Evolutionary conservation across 208 protist genomes (phyloP).

Genomic region (Wallacemonas sp.): DNA sequence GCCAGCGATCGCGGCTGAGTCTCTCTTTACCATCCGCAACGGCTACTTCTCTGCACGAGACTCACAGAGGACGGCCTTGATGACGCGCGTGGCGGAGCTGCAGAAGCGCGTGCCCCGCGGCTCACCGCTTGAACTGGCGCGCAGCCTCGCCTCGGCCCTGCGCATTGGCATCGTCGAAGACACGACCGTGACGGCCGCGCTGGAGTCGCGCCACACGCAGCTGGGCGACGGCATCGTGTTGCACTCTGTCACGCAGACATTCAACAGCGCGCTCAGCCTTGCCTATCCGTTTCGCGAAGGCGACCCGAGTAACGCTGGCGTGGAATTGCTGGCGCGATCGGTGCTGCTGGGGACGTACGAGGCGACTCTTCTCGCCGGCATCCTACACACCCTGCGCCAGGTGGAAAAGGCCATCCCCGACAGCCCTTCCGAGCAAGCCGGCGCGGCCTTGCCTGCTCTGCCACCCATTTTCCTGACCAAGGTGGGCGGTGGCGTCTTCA

Average conservation of each 20-base stretch:
- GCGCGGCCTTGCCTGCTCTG: conserved; percentile 4
- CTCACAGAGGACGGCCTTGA: neutral
- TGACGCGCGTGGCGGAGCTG: conserved; percentile 5
- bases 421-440: no score
- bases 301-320: conserved; percentile 1
- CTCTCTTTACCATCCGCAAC: conserved; percentile 36
- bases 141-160: conserved; percentile 23
- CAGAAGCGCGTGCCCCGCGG: neutral
- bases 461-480: conserved; percentile 50
- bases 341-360: conserved; percentile 52
- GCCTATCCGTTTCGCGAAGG: neutral
- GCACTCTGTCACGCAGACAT: conserved; percentile 46
- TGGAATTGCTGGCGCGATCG: conserved; percentile 26
- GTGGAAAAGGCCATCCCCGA: conserved; percentile 6
- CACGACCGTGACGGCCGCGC: conserved; percentile 35
- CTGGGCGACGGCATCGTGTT: neutral
- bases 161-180: conserved; percentile 49
- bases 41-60: conserved; percentile 34
- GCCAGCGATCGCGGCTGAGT: conserved; percentile 1
- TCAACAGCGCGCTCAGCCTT: conserved; percentile 53
- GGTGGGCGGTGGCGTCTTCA: conserved; percentile 54
- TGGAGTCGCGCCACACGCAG: neutral
- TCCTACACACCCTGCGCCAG: conserved; percentile 38
- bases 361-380: conserved; percentile 45
- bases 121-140: neutral